Evolutionary conservation across 2,329 filamentous ascomycete species (phyloP).

Genomic region (Akanthomyces dipterigenus): DNA sequence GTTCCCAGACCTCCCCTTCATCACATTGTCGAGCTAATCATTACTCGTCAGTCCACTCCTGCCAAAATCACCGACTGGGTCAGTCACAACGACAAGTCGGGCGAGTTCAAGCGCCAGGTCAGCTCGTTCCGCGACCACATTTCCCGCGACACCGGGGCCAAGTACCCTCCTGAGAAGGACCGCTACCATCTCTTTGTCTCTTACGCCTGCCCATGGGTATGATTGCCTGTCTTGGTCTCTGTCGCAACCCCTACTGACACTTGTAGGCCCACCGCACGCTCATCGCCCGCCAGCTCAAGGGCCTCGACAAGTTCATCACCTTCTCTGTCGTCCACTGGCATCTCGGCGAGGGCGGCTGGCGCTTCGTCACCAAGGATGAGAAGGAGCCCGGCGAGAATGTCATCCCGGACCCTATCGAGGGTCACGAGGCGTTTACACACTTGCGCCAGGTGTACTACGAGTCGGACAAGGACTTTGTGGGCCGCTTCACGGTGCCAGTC

Average conservation of each 20-base stretch:
- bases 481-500: conserved; percentile 81
- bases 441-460: conserved; percentile 76
- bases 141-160: conserved; percentile 61
- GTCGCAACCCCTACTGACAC: neutral
- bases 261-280: conserved; percentile 68
- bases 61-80: conserved; percentile 78
- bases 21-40: neutral
- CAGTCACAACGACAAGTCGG: conserved; percentile 64
- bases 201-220: conserved; percentile 85
- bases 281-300: conserved; percentile 85
- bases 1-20: too few relatives aligned
- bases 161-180: conserved; percentile 78
- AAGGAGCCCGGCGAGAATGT: conserved; percentile 55
- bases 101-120: conserved; percentile 86
- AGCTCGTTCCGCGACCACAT: conserved; percentile 79
- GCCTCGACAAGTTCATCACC: conserved; percentile 75
- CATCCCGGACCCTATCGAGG: conserved; percentile 60
- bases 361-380: conserved; percentile 63
- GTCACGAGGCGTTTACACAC: conserved; percentile 61
- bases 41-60: conserved; percentile 10
- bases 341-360: conserved; percentile 68
- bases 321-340: conserved; percentile 90
- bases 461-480: conserved; percentile 62
- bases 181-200: conserved; percentile 94
- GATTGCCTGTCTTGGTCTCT: conserved; percentile 13